phyloP scores from a whole-genome alignment of 2,329 filamentous ascomycete species.

The Pezicula neosporulosa region DNA sequence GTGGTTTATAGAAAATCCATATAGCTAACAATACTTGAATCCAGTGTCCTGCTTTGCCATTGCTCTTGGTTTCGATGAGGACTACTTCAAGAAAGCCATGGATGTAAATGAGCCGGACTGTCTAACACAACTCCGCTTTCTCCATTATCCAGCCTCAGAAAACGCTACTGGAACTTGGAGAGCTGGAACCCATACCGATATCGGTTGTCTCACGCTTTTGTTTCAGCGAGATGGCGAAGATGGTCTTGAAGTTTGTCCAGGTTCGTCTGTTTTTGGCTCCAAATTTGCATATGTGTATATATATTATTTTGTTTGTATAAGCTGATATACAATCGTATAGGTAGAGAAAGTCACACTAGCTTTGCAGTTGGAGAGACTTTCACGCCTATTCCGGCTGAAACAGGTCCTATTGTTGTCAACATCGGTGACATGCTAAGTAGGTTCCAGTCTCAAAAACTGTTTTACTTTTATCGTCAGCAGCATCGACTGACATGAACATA shows the following conservation, averaged over 20 bases:
- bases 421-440: conserved; percentile 56
- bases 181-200: conserved; percentile 59
- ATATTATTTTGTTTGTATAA: too few species aligned
- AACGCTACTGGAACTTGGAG: conserved; percentile 40
- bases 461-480: background rate
- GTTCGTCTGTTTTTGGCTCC: too few species aligned
- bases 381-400: conserved; percentile 14
- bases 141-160: conserved; percentile 51
- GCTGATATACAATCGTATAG: conserved; percentile 16
- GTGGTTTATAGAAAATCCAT: too few species aligned
- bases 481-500: background rate
- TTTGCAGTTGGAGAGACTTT: conserved; percentile 58
- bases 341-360: conserved; percentile 52
- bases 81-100: conserved; percentile 29
- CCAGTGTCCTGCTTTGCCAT: background rate
- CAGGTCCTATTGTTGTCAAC: conserved; percentile 56
- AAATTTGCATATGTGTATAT: too few species aligned
- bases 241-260: conserved; percentile 58
- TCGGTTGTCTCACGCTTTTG: conserved; percentile 56
- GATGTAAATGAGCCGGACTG: conserved; percentile 41
- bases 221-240: conserved; percentile 58
- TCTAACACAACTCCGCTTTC: conserved; percentile 46
- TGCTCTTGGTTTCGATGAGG: background rate
- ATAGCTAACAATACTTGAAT: too few species aligned
- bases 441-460: background rate